Evolutionary conservation across 768 basidiomycete species (phyloP).

Genomic region (Rhizopogon roseolus): DNA sequence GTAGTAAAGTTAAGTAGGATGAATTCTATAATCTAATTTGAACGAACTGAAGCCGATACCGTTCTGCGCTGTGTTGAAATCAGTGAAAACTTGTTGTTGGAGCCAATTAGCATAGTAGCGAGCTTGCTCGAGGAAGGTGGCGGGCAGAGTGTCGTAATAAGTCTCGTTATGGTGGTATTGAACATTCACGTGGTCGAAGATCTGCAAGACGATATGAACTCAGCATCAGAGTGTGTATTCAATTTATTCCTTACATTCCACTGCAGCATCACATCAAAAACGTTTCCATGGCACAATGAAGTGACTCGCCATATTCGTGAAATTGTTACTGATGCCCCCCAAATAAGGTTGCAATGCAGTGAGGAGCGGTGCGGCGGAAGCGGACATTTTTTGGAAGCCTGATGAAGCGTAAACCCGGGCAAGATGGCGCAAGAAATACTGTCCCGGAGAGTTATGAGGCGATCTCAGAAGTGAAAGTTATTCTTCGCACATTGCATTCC

Average conservation of each 20-base stretch:
- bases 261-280: constrained; percentile 30
- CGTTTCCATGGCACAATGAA: background rate
- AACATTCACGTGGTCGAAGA: too few relatives aligned
- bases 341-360: constrained; percentile 59
- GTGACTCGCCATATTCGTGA: constrained; percentile 61
- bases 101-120: constrained; percentile 74
- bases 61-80: constrained; percentile 33
- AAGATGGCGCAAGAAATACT: constrained; percentile 25
- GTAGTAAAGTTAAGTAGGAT: background rate
- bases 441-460: background rate
- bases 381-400: constrained; percentile 53
- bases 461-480: background rate
- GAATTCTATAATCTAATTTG: background rate
- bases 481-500: constrained; percentile 40
- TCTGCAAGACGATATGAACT: too few relatives aligned
- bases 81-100: constrained; percentile 70
- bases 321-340: constrained; percentile 16
- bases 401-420: constrained; percentile 38
- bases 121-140: constrained; percentile 65
- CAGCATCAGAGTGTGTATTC: constrained; percentile 19
- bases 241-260: constrained; percentile 58
- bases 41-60: constrained; percentile 74
- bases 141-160: constrained; percentile 36
- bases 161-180: too few relatives aligned
- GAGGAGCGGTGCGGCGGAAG: constrained; percentile 63